Conservation (phyloP, 352 stramenopile genomes). For the Globisporangium acanthophoron region DNA sequence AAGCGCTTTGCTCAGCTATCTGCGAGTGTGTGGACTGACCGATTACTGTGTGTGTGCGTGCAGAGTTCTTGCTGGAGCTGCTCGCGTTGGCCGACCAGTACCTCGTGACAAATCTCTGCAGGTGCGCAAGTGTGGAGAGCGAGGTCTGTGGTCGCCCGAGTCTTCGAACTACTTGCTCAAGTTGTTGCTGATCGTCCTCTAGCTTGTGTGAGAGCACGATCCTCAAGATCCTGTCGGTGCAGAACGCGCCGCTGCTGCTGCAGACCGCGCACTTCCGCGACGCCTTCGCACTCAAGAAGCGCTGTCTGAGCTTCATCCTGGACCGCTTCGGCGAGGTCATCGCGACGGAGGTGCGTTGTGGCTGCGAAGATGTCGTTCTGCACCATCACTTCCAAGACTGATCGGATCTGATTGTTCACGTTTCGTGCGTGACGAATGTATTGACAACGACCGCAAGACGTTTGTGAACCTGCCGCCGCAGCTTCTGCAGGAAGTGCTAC, state of each 20-base stretch:
- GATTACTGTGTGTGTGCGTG: neutral
- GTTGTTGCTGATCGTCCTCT: neutral
- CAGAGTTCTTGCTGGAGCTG: slow-evolving; percentile 81
- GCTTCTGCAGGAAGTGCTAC: slow-evolving; percentile 70
- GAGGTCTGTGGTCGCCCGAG: no score
- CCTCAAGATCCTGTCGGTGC: slow-evolving; percentile 52
- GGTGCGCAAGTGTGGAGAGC: slow-evolving; percentile 17
- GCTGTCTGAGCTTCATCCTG: slow-evolving; percentile 79
- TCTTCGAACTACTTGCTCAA: neutral
- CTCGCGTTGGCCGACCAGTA: slow-evolving; percentile 84
- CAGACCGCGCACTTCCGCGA: slow-evolving; percentile 71
- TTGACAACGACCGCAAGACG: slow-evolving; percentile 16
- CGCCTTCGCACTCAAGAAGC: slow-evolving; percentile 63
- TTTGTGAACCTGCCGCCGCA: slow-evolving; percentile 57
- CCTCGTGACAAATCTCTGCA: slow-evolving; percentile 53
- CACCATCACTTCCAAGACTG: neutral
- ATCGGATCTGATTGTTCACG: neutral
- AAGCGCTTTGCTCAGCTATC: neutral
- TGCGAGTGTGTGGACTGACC: neutral
- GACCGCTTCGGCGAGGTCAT: slow-evolving; percentile 79
- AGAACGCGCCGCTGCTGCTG: slow-evolving; percentile 77
- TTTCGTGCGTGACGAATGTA: neutral
- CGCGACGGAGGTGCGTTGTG: slow-evolving; percentile 37
- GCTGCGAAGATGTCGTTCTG: neutral
- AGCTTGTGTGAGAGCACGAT: slow-evolving; percentile 76